Base-by-base conservation (phyloP, 345 rosid genomes). In the Brassica nigra region DNA sequence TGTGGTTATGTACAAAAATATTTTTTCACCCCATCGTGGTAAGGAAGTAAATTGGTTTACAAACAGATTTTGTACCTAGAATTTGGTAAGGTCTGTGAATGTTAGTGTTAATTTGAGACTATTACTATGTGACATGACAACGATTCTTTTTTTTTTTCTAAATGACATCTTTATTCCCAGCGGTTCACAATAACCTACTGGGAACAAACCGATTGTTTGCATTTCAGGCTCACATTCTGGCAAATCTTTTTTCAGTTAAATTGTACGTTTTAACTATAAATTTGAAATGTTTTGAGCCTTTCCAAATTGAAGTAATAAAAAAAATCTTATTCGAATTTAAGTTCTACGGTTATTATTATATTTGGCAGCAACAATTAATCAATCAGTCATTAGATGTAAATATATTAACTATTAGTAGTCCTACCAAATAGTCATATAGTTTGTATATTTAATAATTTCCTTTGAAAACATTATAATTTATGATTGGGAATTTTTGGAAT, bases 401-500 rank as follows among this genome's bases (percentile, higher is more conserved):
- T 27, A 15, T 15, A 66, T 44, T 47, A 47, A 14, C 16, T 47
- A 29, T 5, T 68, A 68, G 36, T 69, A 31, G 62, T 31, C 74
- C 67, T 68, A 70, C 80, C 55, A 59, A 49, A 47, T 14, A 70
- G 34, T 68, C 68, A 68, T 39, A 39, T 59, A 37, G 69, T 61
- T 61, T 44, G 11, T 14, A 15, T 18, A 61, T 44, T 30, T 61
- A 69, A 47, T 47, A 1, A 47, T 47, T 47, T 14, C 16, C 4
- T 47, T 47, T 47, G 15, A 47, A 47, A 14, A 62, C 6, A 1
- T 28, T 52, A 42, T 59, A 44, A 18, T 23, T 12, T 33, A 54
- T 63, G 76, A 63, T 42, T 52, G 42, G 15, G 27, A 61, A n/a
- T 70, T 49, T 52, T 23, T 70, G 14, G 20, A 33, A 62, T 62